phyloP scores from a whole-genome alignment of 2,329 filamentous ascomycete genomes.

The Lachnellula subtilissima region DNA sequence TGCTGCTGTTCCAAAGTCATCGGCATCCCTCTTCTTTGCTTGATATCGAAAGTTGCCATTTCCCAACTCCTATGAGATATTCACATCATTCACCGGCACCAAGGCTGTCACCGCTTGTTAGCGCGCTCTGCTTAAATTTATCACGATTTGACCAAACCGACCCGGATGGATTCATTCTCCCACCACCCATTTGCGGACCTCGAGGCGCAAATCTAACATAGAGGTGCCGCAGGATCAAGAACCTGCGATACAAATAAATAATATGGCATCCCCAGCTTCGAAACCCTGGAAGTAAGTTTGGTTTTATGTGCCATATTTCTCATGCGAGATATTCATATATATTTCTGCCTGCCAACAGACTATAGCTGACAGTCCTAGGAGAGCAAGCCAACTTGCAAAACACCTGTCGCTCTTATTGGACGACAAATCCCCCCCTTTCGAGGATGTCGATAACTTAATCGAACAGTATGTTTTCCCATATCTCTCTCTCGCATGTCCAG shows the following conservation, averaged over 20 bases:
- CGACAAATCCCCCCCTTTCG: conserved; percentile 43
- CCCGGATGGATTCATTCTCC: conserved; percentile 27
- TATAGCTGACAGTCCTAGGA: conserved; percentile 25
- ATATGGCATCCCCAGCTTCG: conserved; percentile 34
- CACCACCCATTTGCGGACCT: conserved; percentile 30
- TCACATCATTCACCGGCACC: no score
- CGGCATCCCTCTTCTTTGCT: no score
- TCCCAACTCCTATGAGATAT: no score
- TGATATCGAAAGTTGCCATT: no score
- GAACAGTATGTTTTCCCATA: conserved; percentile 21
- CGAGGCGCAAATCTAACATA: conserved; percentile 54
- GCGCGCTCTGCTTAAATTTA: no score
- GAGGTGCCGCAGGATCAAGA: conserved; percentile 45
- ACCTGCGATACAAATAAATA: conserved; percentile 10
- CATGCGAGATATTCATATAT: not conserved
- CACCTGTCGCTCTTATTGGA: conserved; percentile 44
- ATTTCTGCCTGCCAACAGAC: no score
- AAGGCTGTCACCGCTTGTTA: no score
- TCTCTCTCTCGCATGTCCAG: no score
- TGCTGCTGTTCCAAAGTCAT: no score
- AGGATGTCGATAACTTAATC: conserved; percentile 39
- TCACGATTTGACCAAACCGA: no score
- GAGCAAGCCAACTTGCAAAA: conserved; percentile 43
- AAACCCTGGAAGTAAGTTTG: conserved; percentile 48
- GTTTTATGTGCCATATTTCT: not conserved